Percentiles rank a stretch among this genome's conserved stretches.
These are phyloP conservation scores for Starmera caribaea DNA, from an alignment of 805 yeast genomes.

Conservation along the genomic window DNA sequence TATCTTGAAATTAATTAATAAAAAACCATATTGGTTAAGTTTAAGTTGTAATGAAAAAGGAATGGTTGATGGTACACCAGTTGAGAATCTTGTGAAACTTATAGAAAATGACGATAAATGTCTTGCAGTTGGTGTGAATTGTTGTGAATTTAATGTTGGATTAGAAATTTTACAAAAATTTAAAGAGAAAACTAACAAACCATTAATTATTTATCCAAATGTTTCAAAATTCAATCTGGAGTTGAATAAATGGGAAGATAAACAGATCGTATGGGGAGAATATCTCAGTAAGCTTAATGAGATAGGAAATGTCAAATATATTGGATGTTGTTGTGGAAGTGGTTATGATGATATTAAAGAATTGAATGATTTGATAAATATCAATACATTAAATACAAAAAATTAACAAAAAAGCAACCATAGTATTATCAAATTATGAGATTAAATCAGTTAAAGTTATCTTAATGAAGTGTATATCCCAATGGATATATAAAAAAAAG, in stretches of 20 bases:
- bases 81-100: constrained; percentile 22
- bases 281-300: neutral
- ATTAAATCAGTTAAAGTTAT: too few relatives aligned
- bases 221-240: neutral
- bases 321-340: neutral
- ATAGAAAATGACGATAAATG: constrained; percentile 19
- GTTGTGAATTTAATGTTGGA: constrained; percentile 18
- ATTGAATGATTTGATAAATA: too few relatives aligned
- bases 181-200: neutral
- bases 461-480: too few relatives aligned
- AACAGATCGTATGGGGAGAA: neutral
- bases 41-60: constrained; percentile 31
- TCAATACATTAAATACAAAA: too few relatives aligned
- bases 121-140: constrained; percentile 55
- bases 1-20: constrained; percentile 25
- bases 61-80: constrained; percentile 42
- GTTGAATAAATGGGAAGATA: neutral
- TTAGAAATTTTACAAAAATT: neutral
- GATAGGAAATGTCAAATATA: neutral
- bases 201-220: neutral
- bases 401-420: too few relatives aligned
- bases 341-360: neutral
- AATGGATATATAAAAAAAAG: too few relatives aligned
- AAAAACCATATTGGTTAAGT: constrained; percentile 32
- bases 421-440: too few relatives aligned